phyloP scores from a whole-genome alignment of 2,329 filamentous ascomycete genomes.

The Macrophomina phaseolina region DNA sequence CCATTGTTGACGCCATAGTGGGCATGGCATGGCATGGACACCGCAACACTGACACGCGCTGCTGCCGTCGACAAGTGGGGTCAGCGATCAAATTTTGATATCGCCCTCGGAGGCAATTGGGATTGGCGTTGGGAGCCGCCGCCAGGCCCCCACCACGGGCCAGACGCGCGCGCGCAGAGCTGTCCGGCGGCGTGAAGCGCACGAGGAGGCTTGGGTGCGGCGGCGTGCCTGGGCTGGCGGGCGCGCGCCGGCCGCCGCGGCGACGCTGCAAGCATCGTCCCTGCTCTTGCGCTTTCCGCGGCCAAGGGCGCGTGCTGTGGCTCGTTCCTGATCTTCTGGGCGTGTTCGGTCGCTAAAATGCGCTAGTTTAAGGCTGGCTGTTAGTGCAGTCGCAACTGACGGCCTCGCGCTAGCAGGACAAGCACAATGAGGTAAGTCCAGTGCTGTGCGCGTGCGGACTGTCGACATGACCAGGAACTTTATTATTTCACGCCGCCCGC shows the following conservation, averaged over 20 bases:
- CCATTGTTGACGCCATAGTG: constrained; percentile 21
- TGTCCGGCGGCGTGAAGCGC: constrained; percentile 20
- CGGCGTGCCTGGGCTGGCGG: constrained; percentile 22
- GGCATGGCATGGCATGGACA: constrained; percentile 18
- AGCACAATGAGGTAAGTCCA: constrained; percentile 28
- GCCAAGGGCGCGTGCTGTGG: constrained; percentile 22
- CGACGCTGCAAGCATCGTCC: constrained; percentile 14
- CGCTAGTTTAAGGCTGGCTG: constrained; percentile 25
- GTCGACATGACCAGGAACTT: constrained; percentile 16
- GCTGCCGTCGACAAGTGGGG: constrained; percentile 24
- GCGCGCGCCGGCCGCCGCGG: constrained; percentile 6
- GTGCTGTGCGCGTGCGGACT: constrained; percentile 24
- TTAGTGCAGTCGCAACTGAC: neutral
- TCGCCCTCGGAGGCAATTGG: constrained; percentile 25
- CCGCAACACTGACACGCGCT: constrained; percentile 23
- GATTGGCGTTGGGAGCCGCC: constrained; percentile 25
- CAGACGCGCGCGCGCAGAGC: constrained; percentile 24
- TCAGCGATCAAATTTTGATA: constrained; percentile 27
- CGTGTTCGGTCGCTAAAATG: constrained; percentile 23
- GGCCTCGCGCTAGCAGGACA: constrained; percentile 17
- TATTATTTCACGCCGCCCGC: constrained; percentile 27
- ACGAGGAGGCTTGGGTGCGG: constrained; percentile 23
- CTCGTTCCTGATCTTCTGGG: constrained; percentile 26
- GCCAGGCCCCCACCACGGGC: constrained; percentile 25
- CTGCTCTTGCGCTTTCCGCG: constrained; percentile 23